Conservation (phyloP, 768 basidiomycete species). For the Tylopilus cervinicoccineus region DNA sequence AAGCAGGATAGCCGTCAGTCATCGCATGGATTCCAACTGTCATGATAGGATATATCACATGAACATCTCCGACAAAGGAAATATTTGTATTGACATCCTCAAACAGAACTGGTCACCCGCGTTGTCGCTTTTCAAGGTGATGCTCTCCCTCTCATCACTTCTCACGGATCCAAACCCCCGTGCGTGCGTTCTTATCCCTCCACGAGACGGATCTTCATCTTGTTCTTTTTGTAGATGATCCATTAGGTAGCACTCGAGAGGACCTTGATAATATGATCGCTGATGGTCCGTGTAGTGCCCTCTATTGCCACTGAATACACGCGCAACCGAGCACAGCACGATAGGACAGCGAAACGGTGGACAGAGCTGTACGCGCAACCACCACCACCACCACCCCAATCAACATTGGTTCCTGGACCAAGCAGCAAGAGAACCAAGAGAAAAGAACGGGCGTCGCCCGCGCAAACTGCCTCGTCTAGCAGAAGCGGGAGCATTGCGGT, state of each 20-base stretch:
- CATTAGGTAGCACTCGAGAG: constrained; percentile 47
- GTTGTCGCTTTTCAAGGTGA: constrained; percentile 89
- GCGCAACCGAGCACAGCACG: constrained; percentile 65
- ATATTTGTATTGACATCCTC: constrained; percentile 85
- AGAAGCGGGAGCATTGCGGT: background rate
- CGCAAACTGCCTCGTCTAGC: constrained; percentile 4
- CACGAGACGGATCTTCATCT: constrained; percentile 6
- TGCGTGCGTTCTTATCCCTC: constrained; percentile 35
- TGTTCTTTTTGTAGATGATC: constrained; percentile 49
- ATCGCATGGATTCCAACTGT: background rate
- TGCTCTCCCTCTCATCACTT: constrained; percentile 88
- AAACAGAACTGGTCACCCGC: constrained; percentile 96
- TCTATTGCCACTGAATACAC: constrained; percentile 67
- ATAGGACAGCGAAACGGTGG: constrained; percentile 76
- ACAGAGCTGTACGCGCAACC: constrained; percentile 66
- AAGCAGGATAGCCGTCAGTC: constrained; percentile 12
- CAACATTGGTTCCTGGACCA: constrained; percentile 7
- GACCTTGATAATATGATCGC: background rate
- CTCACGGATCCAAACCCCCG: constrained; percentile 93
- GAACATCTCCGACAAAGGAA: constrained; percentile 79
- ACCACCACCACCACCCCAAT: constrained; percentile 24
- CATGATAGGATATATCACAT: constrained; percentile 77
- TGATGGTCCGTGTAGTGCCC: constrained; percentile 45
- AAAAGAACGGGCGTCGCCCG: constrained; percentile 29
- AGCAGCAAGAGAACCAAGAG: constrained; percentile 30